phyloP scores from a whole-genome alignment of 768 basidiomycete genomes.

The Calvatia gigantea region DNA sequence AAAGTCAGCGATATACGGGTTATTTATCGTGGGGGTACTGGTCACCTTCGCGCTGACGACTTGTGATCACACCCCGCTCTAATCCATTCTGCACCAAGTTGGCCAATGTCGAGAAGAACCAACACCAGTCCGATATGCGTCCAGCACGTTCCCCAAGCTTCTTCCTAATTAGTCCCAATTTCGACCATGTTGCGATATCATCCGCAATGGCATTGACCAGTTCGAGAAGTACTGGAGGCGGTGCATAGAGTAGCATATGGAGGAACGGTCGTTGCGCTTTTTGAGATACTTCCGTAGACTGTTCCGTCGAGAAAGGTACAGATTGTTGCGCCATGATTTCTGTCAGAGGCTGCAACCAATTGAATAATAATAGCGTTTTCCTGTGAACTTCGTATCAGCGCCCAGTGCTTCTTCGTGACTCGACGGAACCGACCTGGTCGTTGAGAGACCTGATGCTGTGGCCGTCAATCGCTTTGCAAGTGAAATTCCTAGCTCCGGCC shows the following conservation, averaged over 20 bases:
- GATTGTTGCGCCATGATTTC: slow-evolving; percentile 68
- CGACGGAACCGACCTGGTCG: slow-evolving; percentile 53
- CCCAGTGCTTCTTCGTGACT: background rate
- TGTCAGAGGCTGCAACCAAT: slow-evolving; percentile 78
- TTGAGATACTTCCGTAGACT: slow-evolving; percentile 31
- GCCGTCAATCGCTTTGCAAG: slow-evolving; percentile 58
- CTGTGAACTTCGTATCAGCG: slow-evolving; percentile 32
- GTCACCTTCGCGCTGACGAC: slow-evolving; percentile 61
- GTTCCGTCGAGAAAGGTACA: slow-evolving; percentile 54
- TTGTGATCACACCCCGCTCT: slow-evolving; percentile 67
- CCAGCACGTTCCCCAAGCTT: slow-evolving; percentile 65
- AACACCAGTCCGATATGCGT: slow-evolving; percentile 82
- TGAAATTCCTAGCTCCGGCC: slow-evolving; percentile 51
- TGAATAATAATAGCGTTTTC: slow-evolving; percentile 78
- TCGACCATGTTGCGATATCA: slow-evolving; percentile 74
- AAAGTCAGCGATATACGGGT: slow-evolving; percentile 4
- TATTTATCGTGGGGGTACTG: slow-evolving; percentile 4
- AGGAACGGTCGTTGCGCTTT: slow-evolving; percentile 58
- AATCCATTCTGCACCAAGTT: slow-evolving; percentile 82
- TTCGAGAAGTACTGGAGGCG: slow-evolving; percentile 80
- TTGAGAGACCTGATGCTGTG: slow-evolving; percentile 66
- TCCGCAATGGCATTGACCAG: slow-evolving; percentile 72
- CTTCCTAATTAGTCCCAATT: slow-evolving; percentile 65
- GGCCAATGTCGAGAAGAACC: slow-evolving; percentile 77
- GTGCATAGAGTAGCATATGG: slow-evolving; percentile 71